Conservation (phyloP, 2,329 filamentous ascomycete species). For the Fusarium piperis region DNA sequence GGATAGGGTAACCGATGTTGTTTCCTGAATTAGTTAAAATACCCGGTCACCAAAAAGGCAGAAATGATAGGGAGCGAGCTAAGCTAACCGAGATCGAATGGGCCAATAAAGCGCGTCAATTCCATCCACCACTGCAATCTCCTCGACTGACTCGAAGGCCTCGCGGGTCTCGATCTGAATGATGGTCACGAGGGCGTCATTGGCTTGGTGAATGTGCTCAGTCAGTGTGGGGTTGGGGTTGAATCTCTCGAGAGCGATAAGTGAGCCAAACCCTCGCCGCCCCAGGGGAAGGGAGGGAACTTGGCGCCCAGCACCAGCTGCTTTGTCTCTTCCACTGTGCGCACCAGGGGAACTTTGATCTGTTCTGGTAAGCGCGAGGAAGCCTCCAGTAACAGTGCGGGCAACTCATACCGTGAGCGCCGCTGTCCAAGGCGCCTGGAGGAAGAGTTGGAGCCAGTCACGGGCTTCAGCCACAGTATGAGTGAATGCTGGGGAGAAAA, state of each 20-base stretch:
- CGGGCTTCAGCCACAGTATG: background rate
- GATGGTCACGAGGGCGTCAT: conserved; percentile 64
- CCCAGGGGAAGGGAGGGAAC: conserved; percentile 59
- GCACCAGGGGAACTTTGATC: conserved; percentile 56
- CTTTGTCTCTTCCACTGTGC: conserved; percentile 53
- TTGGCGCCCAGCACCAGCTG: conserved; percentile 57
- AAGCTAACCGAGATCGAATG: conserved; percentile 65
- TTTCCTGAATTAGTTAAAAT: conserved; percentile 51
- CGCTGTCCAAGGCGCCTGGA: conserved; percentile 55
- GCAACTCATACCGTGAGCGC: conserved; percentile 52
- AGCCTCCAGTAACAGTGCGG: background rate
- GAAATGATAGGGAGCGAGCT: background rate
- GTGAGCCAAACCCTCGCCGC: conserved; percentile 57
- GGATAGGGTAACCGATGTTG: conserved; percentile 68
- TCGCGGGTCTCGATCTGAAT: conserved; percentile 73
- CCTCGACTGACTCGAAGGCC: conserved; percentile 66
- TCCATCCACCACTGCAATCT: conserved; percentile 66
- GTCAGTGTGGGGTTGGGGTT: conserved; percentile 53
- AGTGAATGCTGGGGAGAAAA: background rate
- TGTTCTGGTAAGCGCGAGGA: background rate
- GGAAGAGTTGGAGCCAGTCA: background rate
- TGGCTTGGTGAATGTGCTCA: conserved; percentile 58
- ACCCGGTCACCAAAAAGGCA: background rate
- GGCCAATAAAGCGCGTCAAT: conserved; percentile 72
- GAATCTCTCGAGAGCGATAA: conserved; percentile 53